Base-by-base conservation (phyloP, 441 rosid species). In the Aquilaria agallochum region DNA sequence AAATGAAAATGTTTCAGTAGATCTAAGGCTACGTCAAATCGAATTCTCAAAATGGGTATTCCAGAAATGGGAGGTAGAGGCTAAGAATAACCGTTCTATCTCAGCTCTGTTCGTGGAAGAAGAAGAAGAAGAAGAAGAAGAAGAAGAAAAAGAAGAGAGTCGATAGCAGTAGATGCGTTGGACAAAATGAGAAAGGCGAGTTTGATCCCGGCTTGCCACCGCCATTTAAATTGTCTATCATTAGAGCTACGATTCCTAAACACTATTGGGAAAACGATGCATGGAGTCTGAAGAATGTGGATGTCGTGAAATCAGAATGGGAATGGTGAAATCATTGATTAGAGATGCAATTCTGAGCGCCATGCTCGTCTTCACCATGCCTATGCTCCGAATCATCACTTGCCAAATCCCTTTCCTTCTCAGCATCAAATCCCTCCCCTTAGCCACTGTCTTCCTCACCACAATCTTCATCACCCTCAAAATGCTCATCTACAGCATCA, bases 231-330 rank as follows among this genome's bases (percentile, higher is more conserved):
- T 63, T 95, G 31, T 82, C 90, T 10, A 91, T 89, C 74, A 76
- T 95, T 20, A 83, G 96, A 77, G 89, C 88, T n/a, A 91, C 97
- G 33, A 95, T 95, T 58, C 99, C 97, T 2, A 95, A 89, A 78
- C 99, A 86, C 83, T 94, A 97, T 56, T 95, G 99, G 99, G 87
- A 89, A 56, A 95, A 82, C 83, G 68, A 89, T 77, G 83, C 97
- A 31, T 86, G 92, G 96, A 84, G 69, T n/a, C 77, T 83, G 42
- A 89, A 97, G 65, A 98, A 92, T 62, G 91, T 92, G 5, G 85
- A 55, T 2, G 77, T 86, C 31, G 93, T 88, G 27, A 34, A 36
- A 8, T 8, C 5, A 36, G 6, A 5, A 80, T 80, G 85, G 73
- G 78, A 11, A 13, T 64, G 15, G 64, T 83, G 40, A 76, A 54